Conservation (phyloP, 257 asterid genomes). For the Solanum arcanum region DNA sequence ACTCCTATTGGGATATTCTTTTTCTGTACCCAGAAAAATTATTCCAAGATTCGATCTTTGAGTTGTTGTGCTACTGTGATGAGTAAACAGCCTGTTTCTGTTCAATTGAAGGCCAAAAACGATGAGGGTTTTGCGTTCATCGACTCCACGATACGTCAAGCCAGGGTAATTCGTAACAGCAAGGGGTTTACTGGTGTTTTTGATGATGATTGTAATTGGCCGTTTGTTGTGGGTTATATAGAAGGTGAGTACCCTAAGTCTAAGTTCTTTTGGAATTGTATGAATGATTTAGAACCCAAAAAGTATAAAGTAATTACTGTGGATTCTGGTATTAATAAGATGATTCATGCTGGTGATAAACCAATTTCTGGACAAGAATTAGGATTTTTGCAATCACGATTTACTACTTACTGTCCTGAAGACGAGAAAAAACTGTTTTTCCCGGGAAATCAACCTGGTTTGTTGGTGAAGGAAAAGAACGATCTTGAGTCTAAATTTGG, state of each 20-base stretch:
- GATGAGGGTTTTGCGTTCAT: neutral
- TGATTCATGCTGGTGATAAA: neutral
- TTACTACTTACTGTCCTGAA: neutral
- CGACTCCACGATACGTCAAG: neutral
- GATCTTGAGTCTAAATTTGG: neutral
- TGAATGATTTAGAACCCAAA: neutral
- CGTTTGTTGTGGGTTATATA: neutral
- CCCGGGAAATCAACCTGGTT: neutral
- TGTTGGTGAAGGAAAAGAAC: neutral
- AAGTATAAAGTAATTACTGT: neutral
- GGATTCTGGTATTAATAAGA: neutral
- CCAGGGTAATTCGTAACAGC: neutral
- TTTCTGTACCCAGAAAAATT: neutral
- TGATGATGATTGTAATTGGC: neutral
- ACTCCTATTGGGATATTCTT: neutral
- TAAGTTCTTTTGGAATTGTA: neutral
- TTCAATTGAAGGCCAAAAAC: neutral
- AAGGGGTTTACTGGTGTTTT: neutral
- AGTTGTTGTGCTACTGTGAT: neutral
- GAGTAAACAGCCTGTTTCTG: neutral
- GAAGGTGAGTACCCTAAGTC: neutral
- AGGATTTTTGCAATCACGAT: neutral
- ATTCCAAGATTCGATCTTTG: neutral
- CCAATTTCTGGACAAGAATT: neutral
- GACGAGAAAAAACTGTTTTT: neutral